Base-by-base conservation (phyloP, 768 basidiomycete species). In the Tylopilus vinaceipallidus region DNA sequence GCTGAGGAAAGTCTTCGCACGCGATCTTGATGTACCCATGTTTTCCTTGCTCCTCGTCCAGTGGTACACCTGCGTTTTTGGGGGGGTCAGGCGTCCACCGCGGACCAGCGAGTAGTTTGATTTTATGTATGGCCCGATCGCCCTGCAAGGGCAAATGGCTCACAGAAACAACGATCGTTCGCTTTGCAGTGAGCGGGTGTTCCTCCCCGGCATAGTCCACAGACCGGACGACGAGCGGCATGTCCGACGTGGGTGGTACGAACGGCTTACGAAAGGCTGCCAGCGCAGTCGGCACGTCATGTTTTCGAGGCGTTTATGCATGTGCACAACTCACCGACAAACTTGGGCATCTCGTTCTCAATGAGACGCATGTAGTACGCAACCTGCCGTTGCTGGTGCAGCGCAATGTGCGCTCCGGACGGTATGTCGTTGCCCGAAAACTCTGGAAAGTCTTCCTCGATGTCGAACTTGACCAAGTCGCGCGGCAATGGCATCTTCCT, bases 11-110 rank as follows among this genome's bases (percentile, higher is more conserved):
- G 67, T 88, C 82, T 60, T 98, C 95, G 63, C 90, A 93, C 1
- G 88, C 79, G 53, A 98, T 88, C 73, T 94, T 94, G 69, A 99
- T 75, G 70, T 81, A 95, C 4, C 95, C 95, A 49, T 91, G 79
- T 65, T 76, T 80, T 10, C 64, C 68, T 39, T 74, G 74, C 36
- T 78, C 66, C 10, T 66, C 66, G 40, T 72, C 73, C 34, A 50
- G 43, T 20, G 83, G 67, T 16, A 64, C 45, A 2, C 91, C 91
- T 29, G 83, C 78, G 55, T 90, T 84, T 14, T 77, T 70, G 3
- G 88, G 89, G 20, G 88, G 82, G 29, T 80, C 75, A 14, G 81
- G 82, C 7, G 85, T 80, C 93, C 92, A 98, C 49, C 95, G 76
- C 22, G 88, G 74, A 12, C 95, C 95, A 16, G 95, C 91, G 32